Evolutionary conservation across 2,329 filamentous ascomycete species (phyloP), one percentile per base, ranked within the genome.

Genomic region (Trichophyton equinum): DNA sequence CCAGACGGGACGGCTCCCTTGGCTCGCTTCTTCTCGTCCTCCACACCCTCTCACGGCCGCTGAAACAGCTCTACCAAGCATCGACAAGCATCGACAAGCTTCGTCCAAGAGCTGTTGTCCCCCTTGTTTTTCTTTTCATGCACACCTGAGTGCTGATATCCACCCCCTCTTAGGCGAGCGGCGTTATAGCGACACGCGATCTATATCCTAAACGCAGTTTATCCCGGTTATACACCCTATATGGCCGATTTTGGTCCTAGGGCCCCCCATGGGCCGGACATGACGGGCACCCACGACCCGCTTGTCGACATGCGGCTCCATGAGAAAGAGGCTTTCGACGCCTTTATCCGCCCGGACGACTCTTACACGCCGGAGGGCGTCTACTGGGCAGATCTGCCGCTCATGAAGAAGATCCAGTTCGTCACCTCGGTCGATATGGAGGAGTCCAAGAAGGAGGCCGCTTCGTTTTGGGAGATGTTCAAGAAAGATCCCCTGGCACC

Each of bases 371-470:
- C 81, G 60, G 83, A 91, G 20, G 92, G 92, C 63, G 81, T 84
- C 66, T 97, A 97, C 81, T 97, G 91, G 91, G 92, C 91, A 38
- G 92, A 96, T 71, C 78, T 97, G 68, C 85, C 86, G 20, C 70
- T 90, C 58, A 68, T 74, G 63, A 76, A 92, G 77, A 85, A 89
- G 64, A 72, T 89, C 69, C 78, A 79, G 64, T 97, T 97, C 71
- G 86, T 96, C 70, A 79, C 77, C 72, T 81, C 83, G 62, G 85
- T 91, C 72, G 87, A 96, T 74, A 79, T 78, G 62, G 76, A 78
- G 51, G 91, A 95, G 73, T 78, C 87, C 59, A 79, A 76, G 66
- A 78, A 80, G 60, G 92, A 97, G 76, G 77, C 87, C 46, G 70
- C 68, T 22, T 76, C 76, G 40, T 85, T 94, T 65, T 87, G 88